Percentiles rank a stretch among this genome's conserved stretches.
phyloP scores from a whole-genome alignment of 176 grass and related monocot genomes.

The Aegilops sharonensis region DNA sequence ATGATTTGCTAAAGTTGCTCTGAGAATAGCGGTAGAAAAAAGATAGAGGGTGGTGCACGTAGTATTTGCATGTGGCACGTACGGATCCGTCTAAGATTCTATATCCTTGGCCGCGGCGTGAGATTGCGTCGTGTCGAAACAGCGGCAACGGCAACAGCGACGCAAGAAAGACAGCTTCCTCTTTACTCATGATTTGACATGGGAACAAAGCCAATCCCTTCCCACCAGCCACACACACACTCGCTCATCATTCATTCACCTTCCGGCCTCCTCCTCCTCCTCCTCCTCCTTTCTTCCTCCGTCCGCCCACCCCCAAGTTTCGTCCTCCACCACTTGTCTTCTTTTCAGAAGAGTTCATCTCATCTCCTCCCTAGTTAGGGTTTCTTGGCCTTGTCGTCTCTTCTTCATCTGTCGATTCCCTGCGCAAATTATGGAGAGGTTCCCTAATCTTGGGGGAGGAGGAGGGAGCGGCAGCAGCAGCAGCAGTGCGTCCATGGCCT shows the following conservation, averaged over 20 bases:
- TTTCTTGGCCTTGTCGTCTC: conserved; percentile 10
- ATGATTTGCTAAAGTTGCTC: too few species aligned
- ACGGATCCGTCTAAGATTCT: conserved; percentile 1
- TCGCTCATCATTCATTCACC: conserved; percentile 33
- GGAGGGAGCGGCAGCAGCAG: conserved; percentile 38
- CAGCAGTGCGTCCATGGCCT: conserved; percentile 42
- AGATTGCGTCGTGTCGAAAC: not conserved
- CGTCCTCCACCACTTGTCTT: not conserved
- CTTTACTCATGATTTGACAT: conserved; percentile 80
- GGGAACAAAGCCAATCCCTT: conserved; percentile 73
- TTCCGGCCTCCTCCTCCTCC: not conserved
- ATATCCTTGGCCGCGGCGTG: conserved; percentile 17
- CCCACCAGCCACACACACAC: conserved; percentile 50
- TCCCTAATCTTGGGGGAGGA: conserved; percentile 41
- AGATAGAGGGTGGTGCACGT: not conserved
- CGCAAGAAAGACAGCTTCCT: conserved; percentile 20
- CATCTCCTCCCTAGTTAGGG: conserved; percentile 23
- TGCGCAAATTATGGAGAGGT: conserved; percentile 27
- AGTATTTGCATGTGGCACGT: not conserved
- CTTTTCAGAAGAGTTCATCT: conserved; percentile 21
- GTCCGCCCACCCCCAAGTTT: not conserved
- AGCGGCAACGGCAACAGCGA: conserved; percentile 10
- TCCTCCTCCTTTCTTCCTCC: not conserved
- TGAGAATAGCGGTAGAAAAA: not conserved
- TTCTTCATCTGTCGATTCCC: not conserved